Base-by-base conservation (phyloP, 2,329 filamentous ascomycete genomes). In the Trichoderma hamatum region DNA sequence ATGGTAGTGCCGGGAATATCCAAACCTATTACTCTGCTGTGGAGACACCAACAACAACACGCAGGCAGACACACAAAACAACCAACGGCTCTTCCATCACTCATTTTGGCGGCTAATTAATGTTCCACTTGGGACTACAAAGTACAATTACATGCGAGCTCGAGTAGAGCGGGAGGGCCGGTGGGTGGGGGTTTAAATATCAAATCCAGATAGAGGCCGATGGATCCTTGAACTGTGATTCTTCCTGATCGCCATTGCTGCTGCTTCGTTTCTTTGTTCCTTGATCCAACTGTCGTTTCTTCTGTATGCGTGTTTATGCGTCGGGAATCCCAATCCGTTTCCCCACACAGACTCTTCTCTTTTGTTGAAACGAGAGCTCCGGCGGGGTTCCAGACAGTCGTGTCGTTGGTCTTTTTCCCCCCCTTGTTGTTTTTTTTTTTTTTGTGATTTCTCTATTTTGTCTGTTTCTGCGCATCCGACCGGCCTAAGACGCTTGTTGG, bases 401-500 rank as follows among this genome's bases (percentile, higher is more conserved):
- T 65, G 36, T 54, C 32, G 30, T 30, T 30, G 30, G n/a, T n/a
- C 30, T 7, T 30, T 24, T n/a, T 3, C 36, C 36, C 39, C 39
- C 39, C 39, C 39, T 43, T 43, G 39, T n/a, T 43, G 3, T 19
- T 52, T 28, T n/a, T 26, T 43, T 32, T 55, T 54, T 11, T 30
- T 11, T 36, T 6, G 52, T 60, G 26, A 24, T 19, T 26, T 39
- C 11, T 19, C 24, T 30, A 26, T 26, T 16, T 30, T 24, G 26
- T 62, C 21, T 64, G 30, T 55, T 21, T 49, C n/a, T 67, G 30
- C 54, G 28, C 39, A 58, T 58, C 54, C 26, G 62, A 28, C 54
- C 10, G 63, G 32, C 54, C 36, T 19, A 43, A 19, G 36, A 43
- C 16, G 36, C 36, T 43, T 68, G 69, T 63, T 72, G 71, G 54